A percentile compares a stretch with the other conserved stretches of the same genome.
phyloP scores from a whole-genome alignment of 768 basidiomycete species.

The Tulasnella sp. region DNA sequence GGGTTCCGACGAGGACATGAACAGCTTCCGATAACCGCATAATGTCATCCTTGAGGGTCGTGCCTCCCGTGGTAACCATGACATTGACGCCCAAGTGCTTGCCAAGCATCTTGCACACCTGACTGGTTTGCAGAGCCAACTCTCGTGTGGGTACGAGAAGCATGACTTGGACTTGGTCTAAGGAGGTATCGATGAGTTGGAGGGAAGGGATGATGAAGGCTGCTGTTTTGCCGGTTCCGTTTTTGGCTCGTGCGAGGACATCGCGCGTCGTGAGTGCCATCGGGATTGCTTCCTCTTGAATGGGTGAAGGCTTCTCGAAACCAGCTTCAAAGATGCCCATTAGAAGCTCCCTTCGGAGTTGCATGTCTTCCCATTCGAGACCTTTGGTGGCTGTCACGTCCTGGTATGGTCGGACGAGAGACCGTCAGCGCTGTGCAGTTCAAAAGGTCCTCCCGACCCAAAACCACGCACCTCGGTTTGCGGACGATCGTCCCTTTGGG shows the following conservation, averaged over 20 bases:
- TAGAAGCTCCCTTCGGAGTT: constrained; percentile 83
- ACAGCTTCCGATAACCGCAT: constrained; percentile 81
- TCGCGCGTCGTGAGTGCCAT: constrained; percentile 89
- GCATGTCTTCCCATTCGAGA: constrained; percentile 92
- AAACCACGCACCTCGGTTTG: constrained; percentile 63
- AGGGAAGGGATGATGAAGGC: constrained; percentile 98
- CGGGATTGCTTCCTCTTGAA: constrained; percentile 98
- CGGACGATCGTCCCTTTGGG: constrained; percentile 85
- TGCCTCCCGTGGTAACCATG: constrained; percentile 99
- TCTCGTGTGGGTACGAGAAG: constrained; percentile 98
- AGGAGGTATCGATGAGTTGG: constrained; percentile 78
- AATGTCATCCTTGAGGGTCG: constrained; percentile 97
- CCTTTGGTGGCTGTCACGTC: constrained; percentile 94
- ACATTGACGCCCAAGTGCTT: constrained; percentile 94
- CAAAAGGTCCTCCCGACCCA: background rate
- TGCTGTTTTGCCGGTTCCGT: constrained; percentile 96
- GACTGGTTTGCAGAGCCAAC: constrained; percentile 95
- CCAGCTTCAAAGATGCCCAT: constrained; percentile 99
- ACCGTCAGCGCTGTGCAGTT: background rate
- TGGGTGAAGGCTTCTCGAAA: constrained; percentile 92
- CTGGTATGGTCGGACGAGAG: constrained; percentile 25
- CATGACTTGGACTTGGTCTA: constrained; percentile 88
- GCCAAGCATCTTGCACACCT: constrained; percentile 94
- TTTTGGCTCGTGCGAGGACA: constrained; percentile 90
- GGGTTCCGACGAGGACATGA: constrained; percentile 95